These are phyloP conservation scores for Diaporthe sp. DNA, from an alignment of 2,329 filamentous ascomycete genomes.

Conservation along the genomic window DNA sequence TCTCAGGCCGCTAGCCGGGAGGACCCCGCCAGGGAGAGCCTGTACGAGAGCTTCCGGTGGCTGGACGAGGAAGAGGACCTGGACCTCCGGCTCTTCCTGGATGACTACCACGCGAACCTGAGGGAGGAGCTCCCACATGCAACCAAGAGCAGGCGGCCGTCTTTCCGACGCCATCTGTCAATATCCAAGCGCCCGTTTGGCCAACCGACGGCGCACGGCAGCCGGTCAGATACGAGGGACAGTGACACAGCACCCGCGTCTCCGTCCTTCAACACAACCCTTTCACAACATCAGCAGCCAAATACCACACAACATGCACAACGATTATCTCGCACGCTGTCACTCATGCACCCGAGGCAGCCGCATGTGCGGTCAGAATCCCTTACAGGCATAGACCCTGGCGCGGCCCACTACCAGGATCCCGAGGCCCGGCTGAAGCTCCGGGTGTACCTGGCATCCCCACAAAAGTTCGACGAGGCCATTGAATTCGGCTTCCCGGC, in stretches of 20 bases:
- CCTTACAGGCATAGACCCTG: conserved; percentile 72
- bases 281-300: conserved; percentile 33
- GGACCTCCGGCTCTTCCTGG: conserved; percentile 74
- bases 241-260: conserved; percentile 47
- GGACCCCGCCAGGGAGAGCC: conserved; percentile 60
- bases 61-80: conserved; percentile 79
- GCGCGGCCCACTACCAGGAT: conserved; percentile 88
- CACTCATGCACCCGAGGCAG: conserved; percentile 61
- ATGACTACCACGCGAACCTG: conserved; percentile 77
- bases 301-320: conserved; percentile 54
- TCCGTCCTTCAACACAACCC: conserved; percentile 44
- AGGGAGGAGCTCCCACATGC: conserved; percentile 62
- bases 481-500: conserved; percentile 93
- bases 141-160: conserved; percentile 64
- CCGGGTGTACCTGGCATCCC: conserved; percentile 86
- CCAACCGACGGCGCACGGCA: conserved; percentile 63
- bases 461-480: conserved; percentile 95
- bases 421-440: conserved; percentile 89
- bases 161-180: conserved; percentile 79
- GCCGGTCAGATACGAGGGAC: conserved; percentile 61
- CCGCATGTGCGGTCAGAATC: conserved; percentile 59
- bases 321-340: conserved; percentile 68
- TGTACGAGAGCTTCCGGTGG: conserved; percentile 79
- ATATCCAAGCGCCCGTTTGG: conserved; percentile 75
- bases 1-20: conserved; percentile 36